Percentiles rank a stretch among this genome's conserved stretches.
These are phyloP conservation scores for Acanthamoeba royreba DNA, from an alignment of 208 protist genomes.

Conservation along the genomic window DNA sequence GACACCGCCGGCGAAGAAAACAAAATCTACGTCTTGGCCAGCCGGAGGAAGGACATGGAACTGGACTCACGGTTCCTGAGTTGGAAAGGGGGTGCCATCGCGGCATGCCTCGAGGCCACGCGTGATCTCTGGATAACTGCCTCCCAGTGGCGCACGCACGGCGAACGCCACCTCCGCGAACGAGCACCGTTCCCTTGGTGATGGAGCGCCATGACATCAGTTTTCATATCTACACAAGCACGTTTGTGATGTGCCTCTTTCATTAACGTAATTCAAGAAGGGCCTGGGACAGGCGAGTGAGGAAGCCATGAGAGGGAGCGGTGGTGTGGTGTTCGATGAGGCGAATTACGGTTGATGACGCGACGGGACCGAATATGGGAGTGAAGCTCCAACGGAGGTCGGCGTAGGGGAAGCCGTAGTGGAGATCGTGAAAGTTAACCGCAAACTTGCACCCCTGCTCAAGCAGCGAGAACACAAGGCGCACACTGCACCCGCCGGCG, in stretches of 20 bases:
- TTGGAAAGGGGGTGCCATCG: conserved; percentile 21
- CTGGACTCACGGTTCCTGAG: not conserved
- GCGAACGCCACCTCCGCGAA: not conserved
- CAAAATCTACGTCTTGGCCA: not conserved
- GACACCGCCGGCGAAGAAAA: not conserved
- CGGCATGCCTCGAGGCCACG: not conserved
- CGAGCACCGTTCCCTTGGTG: not conserved
- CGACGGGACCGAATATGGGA: not conserved
- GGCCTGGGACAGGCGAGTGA: not conserved
- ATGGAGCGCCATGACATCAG: too few relatives aligned
- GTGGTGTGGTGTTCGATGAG: not conserved
- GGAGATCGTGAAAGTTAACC: not conserved
- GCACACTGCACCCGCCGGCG: not conserved
- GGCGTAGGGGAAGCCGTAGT: not conserved
- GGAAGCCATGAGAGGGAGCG: not conserved
- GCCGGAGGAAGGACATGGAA: not conserved
- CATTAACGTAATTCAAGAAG: too few relatives aligned
- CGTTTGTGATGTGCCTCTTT: too few relatives aligned
- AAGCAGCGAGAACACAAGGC: not conserved
- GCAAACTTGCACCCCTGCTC: not conserved
- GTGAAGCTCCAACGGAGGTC: not conserved
- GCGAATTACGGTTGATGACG: not conserved
- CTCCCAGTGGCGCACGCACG: not conserved
- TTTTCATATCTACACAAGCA: too few relatives aligned
- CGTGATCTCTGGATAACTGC: not conserved